Evolutionary conservation across 208 protist species (phyloP).

Genomic region (Acanthamoeba royreba): DNA sequence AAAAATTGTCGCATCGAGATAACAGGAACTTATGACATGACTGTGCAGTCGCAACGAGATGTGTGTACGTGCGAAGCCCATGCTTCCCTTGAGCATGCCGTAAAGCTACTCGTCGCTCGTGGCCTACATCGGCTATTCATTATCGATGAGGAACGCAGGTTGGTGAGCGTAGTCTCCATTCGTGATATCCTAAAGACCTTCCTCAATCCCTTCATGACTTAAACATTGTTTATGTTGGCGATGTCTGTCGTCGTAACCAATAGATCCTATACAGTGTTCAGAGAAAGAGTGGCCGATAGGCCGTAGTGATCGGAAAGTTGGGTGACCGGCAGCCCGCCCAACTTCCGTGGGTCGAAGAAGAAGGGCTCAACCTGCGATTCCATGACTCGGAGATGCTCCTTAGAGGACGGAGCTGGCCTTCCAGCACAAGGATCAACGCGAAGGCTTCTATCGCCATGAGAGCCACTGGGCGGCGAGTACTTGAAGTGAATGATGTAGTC

Average conservation of each 20-base stretch:
- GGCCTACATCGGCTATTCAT: constrained; percentile 17
- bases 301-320: constrained; percentile 49
- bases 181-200: not conserved
- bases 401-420: too few species aligned
- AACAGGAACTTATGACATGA: too few species aligned
- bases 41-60: not conserved
- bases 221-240: not conserved
- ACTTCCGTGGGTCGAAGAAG: constrained; percentile 19
- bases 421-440: too few species aligned
- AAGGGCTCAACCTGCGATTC: constrained; percentile 1
- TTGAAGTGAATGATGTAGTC: constrained; percentile 45
- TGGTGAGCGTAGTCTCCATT: not conserved
- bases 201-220: not conserved
- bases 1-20: too few species aligned
- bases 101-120: not conserved
- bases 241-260: not conserved
- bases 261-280: not conserved
- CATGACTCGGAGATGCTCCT: not conserved
- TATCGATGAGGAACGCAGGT: not conserved
- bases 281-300: not conserved
- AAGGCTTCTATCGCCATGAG: too few species aligned
- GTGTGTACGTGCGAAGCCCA: not conserved
- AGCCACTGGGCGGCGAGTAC: not conserved
- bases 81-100: not conserved
- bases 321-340: not conserved